Evolutionary conservation across 768 basidiomycete genomes (phyloP).

Genomic region (Nidula microcarpa): DNA sequence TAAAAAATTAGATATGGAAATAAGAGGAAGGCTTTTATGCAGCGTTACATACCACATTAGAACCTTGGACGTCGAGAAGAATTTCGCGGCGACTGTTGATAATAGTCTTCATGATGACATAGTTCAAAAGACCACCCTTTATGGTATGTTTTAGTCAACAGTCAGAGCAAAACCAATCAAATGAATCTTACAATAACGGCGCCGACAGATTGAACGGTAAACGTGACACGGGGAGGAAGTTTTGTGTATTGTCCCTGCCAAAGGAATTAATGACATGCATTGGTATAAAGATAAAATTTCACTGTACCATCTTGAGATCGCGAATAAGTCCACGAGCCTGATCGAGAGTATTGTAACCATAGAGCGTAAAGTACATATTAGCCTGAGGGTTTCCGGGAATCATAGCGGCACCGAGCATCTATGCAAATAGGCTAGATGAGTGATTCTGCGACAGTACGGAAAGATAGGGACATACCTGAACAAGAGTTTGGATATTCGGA

Average conservation of each 20-base stretch:
- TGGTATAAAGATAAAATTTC: not conserved
- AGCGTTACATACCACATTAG: conserved; percentile 49
- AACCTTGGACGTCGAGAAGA: conserved; percentile 47
- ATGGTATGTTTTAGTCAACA: not conserved
- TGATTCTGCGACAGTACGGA: not conserved
- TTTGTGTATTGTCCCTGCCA: conserved; percentile 43
- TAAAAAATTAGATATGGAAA: conserved; percentile 11
- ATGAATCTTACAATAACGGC: conserved; percentile 45
- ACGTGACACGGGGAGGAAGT: conserved; percentile 62
- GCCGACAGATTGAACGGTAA: conserved; percentile 54
- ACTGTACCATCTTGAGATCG: conserved; percentile 54
- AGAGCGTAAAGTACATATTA: conserved; percentile 45
- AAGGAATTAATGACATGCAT: not conserved
- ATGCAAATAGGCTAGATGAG: conserved; percentile 2
- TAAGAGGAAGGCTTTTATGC: too few relatives aligned
- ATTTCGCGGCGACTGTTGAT: conserved; percentile 44
- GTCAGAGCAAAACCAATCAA: not conserved
- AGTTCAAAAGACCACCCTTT: conserved; percentile 34
- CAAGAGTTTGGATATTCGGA: conserved; percentile 31
- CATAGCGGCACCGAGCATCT: conserved; percentile 49
- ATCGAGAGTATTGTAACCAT: conserved; percentile 42
- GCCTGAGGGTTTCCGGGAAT: conserved; percentile 47
- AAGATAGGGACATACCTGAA: conserved; percentile 16
- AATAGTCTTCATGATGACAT: conserved; percentile 57
- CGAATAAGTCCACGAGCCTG: conserved; percentile 52